Evolutionary conservation across 345 rosid genomes (phyloP).

Genomic region (Salix udensis): DNA sequence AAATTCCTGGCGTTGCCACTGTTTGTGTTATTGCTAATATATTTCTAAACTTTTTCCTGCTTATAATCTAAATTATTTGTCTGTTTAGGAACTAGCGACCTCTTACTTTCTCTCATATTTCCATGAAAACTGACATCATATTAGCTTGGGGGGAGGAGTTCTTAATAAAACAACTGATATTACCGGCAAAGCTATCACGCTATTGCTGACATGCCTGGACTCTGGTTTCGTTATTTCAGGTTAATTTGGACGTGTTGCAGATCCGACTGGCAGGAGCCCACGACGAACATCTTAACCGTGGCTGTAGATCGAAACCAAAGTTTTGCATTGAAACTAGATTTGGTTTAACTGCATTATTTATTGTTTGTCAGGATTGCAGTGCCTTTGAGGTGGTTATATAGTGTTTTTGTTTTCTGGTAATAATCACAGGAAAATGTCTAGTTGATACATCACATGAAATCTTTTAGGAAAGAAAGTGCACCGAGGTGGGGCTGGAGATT

Average conservation of each 20-base stretch:
- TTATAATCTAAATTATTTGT: too few species aligned
- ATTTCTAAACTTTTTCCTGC: not conserved
- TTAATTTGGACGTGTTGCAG: conserved; percentile 47
- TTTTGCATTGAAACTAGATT: conserved; percentile 47
- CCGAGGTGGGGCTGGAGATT: too few species aligned
- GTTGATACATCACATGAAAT: not conserved
- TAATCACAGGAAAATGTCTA: too few species aligned
- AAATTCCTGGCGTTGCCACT: not conserved
- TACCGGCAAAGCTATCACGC: too few species aligned
- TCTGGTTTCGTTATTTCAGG: conserved; percentile 32
- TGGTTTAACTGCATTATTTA: conserved; percentile 72
- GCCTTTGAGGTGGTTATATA: conserved; percentile 63
- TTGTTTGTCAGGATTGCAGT: conserved; percentile 58
- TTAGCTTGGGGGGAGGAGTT: not conserved
- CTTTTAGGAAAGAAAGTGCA: too few species aligned
- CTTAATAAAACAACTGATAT: not conserved
- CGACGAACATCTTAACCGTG: conserved; percentile 61
- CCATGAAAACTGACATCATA: not conserved
- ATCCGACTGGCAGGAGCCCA: conserved; percentile 62
- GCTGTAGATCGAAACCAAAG: conserved; percentile 66
- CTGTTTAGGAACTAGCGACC: not conserved
- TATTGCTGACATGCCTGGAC: not conserved
- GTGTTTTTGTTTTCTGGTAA: not conserved
- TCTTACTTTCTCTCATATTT: not conserved
- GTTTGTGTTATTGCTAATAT: not conserved